Conservation (phyloP, 192 early-diverging fungal genomes). For the Podila verticillata region DNA sequence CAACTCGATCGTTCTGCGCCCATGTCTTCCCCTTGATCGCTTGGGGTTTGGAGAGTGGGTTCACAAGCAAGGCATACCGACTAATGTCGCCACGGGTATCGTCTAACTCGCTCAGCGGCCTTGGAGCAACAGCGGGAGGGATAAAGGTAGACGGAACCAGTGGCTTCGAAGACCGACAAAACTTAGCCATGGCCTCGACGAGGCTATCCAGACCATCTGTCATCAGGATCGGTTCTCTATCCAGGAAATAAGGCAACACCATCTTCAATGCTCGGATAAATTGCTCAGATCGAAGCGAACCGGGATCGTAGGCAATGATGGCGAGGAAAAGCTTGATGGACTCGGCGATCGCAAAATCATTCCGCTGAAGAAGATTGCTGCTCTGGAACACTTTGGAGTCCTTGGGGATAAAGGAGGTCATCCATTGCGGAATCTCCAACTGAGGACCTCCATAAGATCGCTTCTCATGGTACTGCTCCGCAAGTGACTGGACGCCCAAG, state of each 20-base stretch:
- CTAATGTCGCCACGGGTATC: slow-evolving; percentile 16
- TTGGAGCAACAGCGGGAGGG: slow-evolving; percentile 27
- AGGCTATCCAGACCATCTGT: slow-evolving; percentile 56
- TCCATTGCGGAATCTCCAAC: slow-evolving; percentile 42
- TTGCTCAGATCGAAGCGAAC: slow-evolving; percentile 65
- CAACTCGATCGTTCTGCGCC: slow-evolving; percentile 66
- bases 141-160: slow-evolving; percentile 27
- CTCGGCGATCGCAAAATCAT: slow-evolving; percentile 55
- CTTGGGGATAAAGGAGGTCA: slow-evolving; percentile 38
- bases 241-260: slow-evolving; percentile 51
- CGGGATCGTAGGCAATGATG: slow-evolving; percentile 66
- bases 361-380: slow-evolving; percentile 34
- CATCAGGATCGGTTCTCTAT: slow-evolving; percentile 35
- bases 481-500: slow-evolving; percentile 36
- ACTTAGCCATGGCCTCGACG: slow-evolving; percentile 60
- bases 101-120: background rate
- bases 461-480: slow-evolving; percentile 29
- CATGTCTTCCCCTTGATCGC: slow-evolving; percentile 62
- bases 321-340: slow-evolving; percentile 67
- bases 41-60: slow-evolving; percentile 20
- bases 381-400: slow-evolving; percentile 45
- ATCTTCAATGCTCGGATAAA: slow-evolving; percentile 59
- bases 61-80: slow-evolving; percentile 7
- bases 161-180: slow-evolving; percentile 57
- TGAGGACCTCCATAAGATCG: slow-evolving; percentile 33